These are phyloP conservation scores for Orychophragmus violaceus DNA, from an alignment of 345 rosid genomes.

Conservation along the genomic window DNA sequence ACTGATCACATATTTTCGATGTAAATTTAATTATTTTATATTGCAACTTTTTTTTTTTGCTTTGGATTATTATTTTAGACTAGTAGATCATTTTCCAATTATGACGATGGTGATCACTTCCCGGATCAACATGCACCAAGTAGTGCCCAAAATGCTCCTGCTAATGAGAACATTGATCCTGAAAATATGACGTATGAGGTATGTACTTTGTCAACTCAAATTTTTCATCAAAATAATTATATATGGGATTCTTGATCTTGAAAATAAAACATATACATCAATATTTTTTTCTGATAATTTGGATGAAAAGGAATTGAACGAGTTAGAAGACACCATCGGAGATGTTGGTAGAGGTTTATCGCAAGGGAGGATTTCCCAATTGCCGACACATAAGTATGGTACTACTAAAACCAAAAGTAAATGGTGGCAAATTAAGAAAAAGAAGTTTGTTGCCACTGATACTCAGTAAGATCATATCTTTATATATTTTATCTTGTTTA, in stretches of 20 bases:
- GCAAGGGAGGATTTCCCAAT: background rate
- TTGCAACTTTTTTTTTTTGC: background rate
- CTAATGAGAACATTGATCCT: background rate
- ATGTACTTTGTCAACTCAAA: background rate
- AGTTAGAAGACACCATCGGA: conserved; percentile 5
- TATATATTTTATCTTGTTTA: background rate
- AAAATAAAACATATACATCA: background rate
- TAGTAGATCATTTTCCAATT: background rate
- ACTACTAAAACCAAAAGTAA: background rate
- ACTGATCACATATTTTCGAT: background rate
- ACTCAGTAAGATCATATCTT: conserved; percentile 6
- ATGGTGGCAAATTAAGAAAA: no score
- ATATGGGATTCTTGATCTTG: background rate
- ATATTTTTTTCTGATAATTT: background rate
- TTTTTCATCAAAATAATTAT: background rate
- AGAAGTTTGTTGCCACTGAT: background rate
- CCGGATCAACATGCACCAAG: background rate
- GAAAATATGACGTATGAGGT: no score
- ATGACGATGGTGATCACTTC: background rate
- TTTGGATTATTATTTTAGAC: background rate
- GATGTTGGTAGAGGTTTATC: no score
- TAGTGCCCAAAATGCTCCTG: background rate
- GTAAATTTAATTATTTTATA: background rate
- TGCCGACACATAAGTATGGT: conserved; percentile 3
- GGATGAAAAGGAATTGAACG: conserved; percentile 6